Percentiles rank a stretch among this genome's conserved stretches.
Evolutionary conservation across 2,329 filamentous ascomycete genomes (phyloP).

Genomic region (Septoria petroselini): DNA sequence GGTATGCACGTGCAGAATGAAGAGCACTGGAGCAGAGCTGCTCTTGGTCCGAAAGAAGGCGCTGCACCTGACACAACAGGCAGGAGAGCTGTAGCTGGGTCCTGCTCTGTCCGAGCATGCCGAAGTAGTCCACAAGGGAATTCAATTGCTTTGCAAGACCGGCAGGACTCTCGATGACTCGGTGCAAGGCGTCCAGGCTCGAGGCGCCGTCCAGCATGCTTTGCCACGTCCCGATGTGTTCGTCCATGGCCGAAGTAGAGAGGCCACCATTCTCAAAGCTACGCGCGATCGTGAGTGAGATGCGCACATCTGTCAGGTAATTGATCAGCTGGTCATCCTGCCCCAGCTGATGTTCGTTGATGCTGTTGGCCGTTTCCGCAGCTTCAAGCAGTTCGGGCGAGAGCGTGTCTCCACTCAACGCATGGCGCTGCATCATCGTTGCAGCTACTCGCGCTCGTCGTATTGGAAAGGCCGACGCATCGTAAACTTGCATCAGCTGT

Average conservation of each 20-base stretch:
- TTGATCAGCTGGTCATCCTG: slow-evolving; percentile 37
- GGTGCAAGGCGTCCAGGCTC: slow-evolving; percentile 42
- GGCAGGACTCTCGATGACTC: slow-evolving; percentile 51
- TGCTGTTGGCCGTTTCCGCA: slow-evolving; percentile 12
- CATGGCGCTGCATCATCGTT: slow-evolving; percentile 26
- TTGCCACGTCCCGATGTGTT: slow-evolving; percentile 41
- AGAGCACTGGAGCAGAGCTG: slow-evolving; percentile 31
- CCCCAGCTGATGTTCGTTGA: slow-evolving; percentile 20
- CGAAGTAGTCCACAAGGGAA: slow-evolving; percentile 55
- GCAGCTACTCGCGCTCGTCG: slow-evolving; percentile 32
- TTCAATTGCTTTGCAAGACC: slow-evolving; percentile 52
- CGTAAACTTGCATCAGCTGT: slow-evolving; percentile 28
- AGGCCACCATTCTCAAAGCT: slow-evolving; percentile 17
- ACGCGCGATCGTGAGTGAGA: slow-evolving; percentile 38
- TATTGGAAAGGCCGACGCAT: slow-evolving; percentile 27
- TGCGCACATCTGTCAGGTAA: slow-evolving; percentile 39
- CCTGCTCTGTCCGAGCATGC: slow-evolving; percentile 55
- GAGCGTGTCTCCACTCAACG: slow-evolving; percentile 28
- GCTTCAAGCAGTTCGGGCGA: slow-evolving; percentile 15
- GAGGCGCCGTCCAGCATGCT: slow-evolving; percentile 35
- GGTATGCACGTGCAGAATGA: slow-evolving; percentile 53
- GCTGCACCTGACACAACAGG: slow-evolving; percentile 15
- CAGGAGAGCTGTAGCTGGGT: slow-evolving; percentile 18
- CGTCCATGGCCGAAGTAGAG: slow-evolving; percentile 30
- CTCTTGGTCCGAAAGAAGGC: slow-evolving; percentile 1